Evolutionary conservation across 495 filamentous ascomycete genomes (phyloP).

Genomic region (Trichoderma gamsii): DNA sequence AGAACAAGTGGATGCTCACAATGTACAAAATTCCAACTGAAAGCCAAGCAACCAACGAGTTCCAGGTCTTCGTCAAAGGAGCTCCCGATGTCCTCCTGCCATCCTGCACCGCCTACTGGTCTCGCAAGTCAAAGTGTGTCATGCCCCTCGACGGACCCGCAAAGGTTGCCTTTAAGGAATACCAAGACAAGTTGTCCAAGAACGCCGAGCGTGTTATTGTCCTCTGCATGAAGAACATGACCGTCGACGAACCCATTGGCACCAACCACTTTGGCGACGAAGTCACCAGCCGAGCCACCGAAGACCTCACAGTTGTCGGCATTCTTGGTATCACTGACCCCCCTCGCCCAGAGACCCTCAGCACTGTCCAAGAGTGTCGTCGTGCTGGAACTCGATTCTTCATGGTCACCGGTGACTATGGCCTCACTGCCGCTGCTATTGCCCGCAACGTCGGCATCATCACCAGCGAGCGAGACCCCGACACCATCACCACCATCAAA

Average conservation of each 20-base stretch:
- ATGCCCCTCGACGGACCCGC: conserved; percentile 40
- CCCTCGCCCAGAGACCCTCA: conserved; percentile 56
- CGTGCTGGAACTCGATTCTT: conserved; percentile 59
- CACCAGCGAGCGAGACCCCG: conserved; percentile 4
- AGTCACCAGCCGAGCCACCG: conserved; percentile 39
- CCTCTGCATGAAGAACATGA: conserved; percentile 30
- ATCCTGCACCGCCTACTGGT: conserved; percentile 53
- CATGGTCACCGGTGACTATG: conserved; percentile 72
- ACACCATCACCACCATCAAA: conserved; percentile 7
- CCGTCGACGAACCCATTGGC: background rate
- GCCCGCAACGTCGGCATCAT: conserved; percentile 29
- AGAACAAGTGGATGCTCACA: conserved; percentile 69
- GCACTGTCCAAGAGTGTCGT: conserved; percentile 51
- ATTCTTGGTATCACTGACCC: conserved; percentile 64
- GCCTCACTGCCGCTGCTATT: conserved; percentile 50
- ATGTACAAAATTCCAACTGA: conserved; percentile 2
- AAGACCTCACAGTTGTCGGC: conserved; percentile 54
- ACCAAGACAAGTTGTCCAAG: conserved; percentile 39
- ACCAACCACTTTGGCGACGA: conserved; percentile 49
- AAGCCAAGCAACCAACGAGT: background rate
- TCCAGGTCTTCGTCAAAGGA: conserved; percentile 45
- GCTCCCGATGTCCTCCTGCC: conserved; percentile 58
- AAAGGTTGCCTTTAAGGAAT: conserved; percentile 27
- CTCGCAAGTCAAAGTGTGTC: conserved; percentile 57
- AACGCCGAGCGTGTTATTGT: conserved; percentile 49